Base-by-base conservation (phyloP, 345 rosid genomes). In the Hevea brasiliensis region DNA sequence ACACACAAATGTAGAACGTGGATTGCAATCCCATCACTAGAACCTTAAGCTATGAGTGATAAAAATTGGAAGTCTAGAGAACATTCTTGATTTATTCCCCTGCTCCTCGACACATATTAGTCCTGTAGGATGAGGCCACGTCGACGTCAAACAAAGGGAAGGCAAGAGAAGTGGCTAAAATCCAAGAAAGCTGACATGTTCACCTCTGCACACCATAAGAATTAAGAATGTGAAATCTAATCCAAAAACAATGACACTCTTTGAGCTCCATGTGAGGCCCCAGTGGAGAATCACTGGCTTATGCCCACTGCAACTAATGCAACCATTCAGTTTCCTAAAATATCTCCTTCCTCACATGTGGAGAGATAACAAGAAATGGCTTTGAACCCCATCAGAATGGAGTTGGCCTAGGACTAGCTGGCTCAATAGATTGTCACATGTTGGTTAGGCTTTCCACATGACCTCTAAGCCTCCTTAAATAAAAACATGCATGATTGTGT, bases 291-390 rank as follows among this genome's bases (percentile, higher is more conserved):
- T 13, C 72, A 1, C 6, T 12, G 24, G 6, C n/a, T 9, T n/a
- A 61, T 32, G 61, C 18, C 72, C 73, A 15, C 60, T 3, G 23
- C 58, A 69, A 44, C 58, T 57, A 61, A 67, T 27, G 7, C 26
- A 12, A 20, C 55, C 55, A 14, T 35, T 35, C 11, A 4, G 18
- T 35, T n/a, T 35, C 56, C 67, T 61, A 56, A 76, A 73, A 8
- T 70, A 54, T 75, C 81, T 77, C 65, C 57, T 58, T 32, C 72
- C 68, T 68, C 85, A 75, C 82, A 72, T 82, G 85, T 50, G n/a
- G 55, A 50, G 55, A 20, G 15, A 32, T 2, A n/a, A 32, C 3
- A 32, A 4, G 4, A 32, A 32, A 32, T 32, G 37, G 37, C 37
- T 1, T 32, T 32, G 37, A 32, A 32, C 18, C 76, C 71, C 26